Base-by-base conservation (phyloP, 2,329 filamentous ascomycete species). In the Gnomoniopsis sp. region DNA sequence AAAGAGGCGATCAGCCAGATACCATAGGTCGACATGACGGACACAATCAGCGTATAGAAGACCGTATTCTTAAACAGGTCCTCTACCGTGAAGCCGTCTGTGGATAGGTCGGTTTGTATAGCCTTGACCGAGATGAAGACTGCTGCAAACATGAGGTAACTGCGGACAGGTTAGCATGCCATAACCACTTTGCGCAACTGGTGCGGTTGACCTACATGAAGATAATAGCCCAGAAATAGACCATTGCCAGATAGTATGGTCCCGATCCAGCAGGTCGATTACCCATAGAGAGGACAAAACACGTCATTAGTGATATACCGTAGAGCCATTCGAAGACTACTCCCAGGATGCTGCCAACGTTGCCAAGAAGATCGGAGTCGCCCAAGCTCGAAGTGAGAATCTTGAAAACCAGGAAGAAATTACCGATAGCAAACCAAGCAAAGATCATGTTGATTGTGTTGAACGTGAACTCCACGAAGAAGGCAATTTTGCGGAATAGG, bases 371-470 rank as follows among this genome's bases (percentile, higher is more conserved):
- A 34, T 82, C 73, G 0, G 76, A 67, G 26, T 84, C 81, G 49
- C 91, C 89, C 64, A 99, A 79, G 68, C 93, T 96, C 12, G 87
- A 88, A 1, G 93, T 98, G 64, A 99, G 79, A 71, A 99, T 98
- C 74, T 93, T 93, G 80, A 99, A 99, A 66, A 99, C 93, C 70
- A 99, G 78, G 83, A 98, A 99, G 83, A 99, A 99, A 77, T 99
- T 99, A 70, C 95, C 90, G 69, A 98, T 95, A 67, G 89, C 91
- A 71, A 99, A 98, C 95, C 95, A 99, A 55, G 95, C 93, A 72
- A 98, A 99, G 70, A 99, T 83, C 91, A 98, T 97, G 80, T 91
- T 96, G 74, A 93, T 82, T 1, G 91, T 95, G 74, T 97, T 93
- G 77, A 97, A 99, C 65, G 89, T 79, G 73, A 97, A 98, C 72